A percentile compares a stretch with the other conserved stretches of the same genome.
phyloP scores from a whole-genome alignment of 192 early-diverging fungal genomes.

The Coemansia biformis region DNA sequence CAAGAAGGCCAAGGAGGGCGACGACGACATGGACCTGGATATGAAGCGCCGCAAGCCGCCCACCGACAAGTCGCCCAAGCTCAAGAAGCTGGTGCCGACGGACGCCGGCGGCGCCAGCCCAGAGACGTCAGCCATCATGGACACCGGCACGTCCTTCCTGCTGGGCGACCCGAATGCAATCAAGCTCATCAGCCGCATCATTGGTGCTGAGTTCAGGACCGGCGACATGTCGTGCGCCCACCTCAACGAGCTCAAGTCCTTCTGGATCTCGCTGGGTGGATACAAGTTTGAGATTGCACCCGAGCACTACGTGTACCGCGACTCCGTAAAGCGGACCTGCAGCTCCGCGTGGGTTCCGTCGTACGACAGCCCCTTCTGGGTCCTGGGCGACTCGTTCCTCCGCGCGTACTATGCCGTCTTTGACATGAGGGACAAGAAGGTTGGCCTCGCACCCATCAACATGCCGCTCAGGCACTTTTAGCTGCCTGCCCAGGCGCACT shows the following conservation, averaged over 20 bases:
- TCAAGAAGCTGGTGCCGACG: conserved; percentile 39
- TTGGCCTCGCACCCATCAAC: conserved; percentile 49
- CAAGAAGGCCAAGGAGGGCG: conserved; percentile 26
- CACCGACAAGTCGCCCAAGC: conserved; percentile 30
- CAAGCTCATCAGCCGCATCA: conserved; percentile 48
- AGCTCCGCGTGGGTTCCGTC: conserved; percentile 49
- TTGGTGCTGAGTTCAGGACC: conserved; percentile 46
- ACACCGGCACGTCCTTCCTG: conserved; percentile 46
- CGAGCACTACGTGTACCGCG: conserved; percentile 44
- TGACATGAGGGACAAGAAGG: conserved; percentile 44
- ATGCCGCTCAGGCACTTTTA: conserved; percentile 45
- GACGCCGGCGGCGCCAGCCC: conserved; percentile 11
- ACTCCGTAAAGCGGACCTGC: conserved; percentile 38
- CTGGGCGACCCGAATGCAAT: conserved; percentile 45
- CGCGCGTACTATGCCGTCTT: conserved; percentile 52
- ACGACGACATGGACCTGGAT: conserved; percentile 24
- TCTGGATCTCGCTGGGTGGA: conserved; percentile 44
- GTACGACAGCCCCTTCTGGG: conserved; percentile 50
- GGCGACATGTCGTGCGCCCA: conserved; percentile 45
- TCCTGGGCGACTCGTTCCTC: conserved; percentile 48
- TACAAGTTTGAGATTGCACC: conserved; percentile 47
- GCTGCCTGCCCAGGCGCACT: too few relatives aligned
- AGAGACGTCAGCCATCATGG: conserved; percentile 47
- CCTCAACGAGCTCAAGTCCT: conserved; percentile 37
- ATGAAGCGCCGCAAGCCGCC: conserved; percentile 24